These are phyloP conservation scores for Barbatosphaeria neglecta DNA, from an alignment of 495 filamentous ascomycete genomes.

Conservation along the genomic window DNA sequence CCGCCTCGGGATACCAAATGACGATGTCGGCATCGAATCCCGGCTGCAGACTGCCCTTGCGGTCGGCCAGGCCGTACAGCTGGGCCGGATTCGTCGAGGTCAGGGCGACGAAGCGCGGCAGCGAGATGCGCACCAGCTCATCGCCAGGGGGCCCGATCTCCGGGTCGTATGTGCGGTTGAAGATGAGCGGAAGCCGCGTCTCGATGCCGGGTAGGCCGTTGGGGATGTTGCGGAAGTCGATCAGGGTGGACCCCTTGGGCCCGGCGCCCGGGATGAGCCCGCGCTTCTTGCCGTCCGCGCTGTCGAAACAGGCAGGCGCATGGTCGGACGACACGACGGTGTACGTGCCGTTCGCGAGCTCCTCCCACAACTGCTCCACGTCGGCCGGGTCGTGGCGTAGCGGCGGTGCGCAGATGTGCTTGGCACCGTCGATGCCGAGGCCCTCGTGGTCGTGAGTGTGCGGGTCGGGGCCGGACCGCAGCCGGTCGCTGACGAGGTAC, in stretches of 20 bases:
- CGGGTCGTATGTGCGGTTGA: slow-evolving; percentile 11
- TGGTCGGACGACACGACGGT: slow-evolving; percentile 33
- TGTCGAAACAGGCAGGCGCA: slow-evolving; percentile 26
- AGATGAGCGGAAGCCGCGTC: slow-evolving; percentile 36
- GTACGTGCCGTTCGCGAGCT: slow-evolving; percentile 26
- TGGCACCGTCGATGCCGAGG: slow-evolving; percentile 14
- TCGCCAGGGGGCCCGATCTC: slow-evolving; percentile 4
- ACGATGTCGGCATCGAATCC: slow-evolving; percentile 37
- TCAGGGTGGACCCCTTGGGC: neutral
- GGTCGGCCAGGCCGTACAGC: slow-evolving; percentile 36
- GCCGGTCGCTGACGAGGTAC: slow-evolving; percentile 13
- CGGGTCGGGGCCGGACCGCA: slow-evolving; percentile 3
- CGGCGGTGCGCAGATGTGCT: slow-evolving; percentile 16
- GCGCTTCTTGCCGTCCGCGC: slow-evolving; percentile 25
- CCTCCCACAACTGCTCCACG: slow-evolving; percentile 12
- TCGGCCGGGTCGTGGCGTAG: slow-evolving; percentile 14
- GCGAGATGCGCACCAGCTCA: slow-evolving; percentile 20
- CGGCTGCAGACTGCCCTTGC: slow-evolving; percentile 38
- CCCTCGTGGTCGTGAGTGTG: too few relatives aligned
- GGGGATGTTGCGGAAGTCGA: slow-evolving; percentile 28
- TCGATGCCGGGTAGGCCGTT: slow-evolving; percentile 46
- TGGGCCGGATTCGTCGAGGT: slow-evolving; percentile 44
- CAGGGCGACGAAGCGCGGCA: slow-evolving; percentile 42
- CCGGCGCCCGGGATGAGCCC: slow-evolving; percentile 6
- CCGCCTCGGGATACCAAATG: slow-evolving; percentile 26